These are phyloP conservation scores for Amanita rubescens DNA, from an alignment of 768 basidiomycete genomes.

Conservation along the genomic window DNA sequence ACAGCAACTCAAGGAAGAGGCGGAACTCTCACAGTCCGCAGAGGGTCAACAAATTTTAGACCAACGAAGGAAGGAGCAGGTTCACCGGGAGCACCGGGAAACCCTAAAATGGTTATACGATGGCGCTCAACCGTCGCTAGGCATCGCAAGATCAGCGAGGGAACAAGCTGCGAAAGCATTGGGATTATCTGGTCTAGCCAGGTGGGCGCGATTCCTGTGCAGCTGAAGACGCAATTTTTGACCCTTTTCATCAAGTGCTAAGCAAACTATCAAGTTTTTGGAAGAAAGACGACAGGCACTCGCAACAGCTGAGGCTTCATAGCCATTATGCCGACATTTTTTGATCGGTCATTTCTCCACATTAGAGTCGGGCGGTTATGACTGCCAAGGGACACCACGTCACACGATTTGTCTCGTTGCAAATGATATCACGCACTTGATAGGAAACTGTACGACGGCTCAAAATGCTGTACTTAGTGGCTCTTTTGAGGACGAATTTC, in stretches of 20 bases:
- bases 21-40: background rate
- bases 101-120: background rate
- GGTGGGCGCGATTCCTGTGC: slow-evolving; percentile 12
- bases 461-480: background rate
- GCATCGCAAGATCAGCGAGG: slow-evolving; percentile 16
- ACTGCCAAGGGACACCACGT: background rate
- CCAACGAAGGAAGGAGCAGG: slow-evolving; percentile 7
- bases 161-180: slow-evolving; percentile 21
- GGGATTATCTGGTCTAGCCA: slow-evolving; percentile 18
- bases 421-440: background rate
- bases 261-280: slow-evolving; percentile 19
- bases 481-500: background rate
- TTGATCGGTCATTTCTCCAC: background rate
- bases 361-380: too few relatives aligned
- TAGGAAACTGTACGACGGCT: background rate
- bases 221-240: background rate
- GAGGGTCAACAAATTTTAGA: slow-evolving; percentile 3
- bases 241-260: slow-evolving; percentile 12
- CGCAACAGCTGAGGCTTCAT: background rate
- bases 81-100: background rate
- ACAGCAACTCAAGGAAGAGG: background rate
- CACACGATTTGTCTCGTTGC: background rate
- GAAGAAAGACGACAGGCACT: slow-evolving; percentile 1
- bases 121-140: slow-evolving; percentile 6
- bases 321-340: background rate